A percentile compares a stretch with the other conserved stretches of the same genome.
These are phyloP conservation scores for Termitomyces sp. DNA, from an alignment of 768 basidiomycete species.

Conservation along the genomic window DNA sequence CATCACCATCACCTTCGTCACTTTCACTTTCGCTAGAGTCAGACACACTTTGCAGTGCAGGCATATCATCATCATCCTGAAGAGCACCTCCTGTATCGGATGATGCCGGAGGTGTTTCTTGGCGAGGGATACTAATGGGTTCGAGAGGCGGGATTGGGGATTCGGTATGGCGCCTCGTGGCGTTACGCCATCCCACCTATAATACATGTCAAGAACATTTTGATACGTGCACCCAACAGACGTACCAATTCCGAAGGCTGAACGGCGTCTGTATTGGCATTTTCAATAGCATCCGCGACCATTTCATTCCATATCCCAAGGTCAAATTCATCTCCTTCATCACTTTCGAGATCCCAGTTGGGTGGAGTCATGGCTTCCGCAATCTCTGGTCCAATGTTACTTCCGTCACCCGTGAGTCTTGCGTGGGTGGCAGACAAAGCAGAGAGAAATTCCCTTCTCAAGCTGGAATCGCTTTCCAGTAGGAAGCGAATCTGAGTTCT, in stretches of 20 bases:
- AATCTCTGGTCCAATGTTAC: not conserved
- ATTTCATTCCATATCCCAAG: constrained; percentile 14
- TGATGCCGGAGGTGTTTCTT: constrained; percentile 3
- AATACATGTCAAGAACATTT: not conserved
- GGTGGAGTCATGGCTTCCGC: constrained; percentile 4
- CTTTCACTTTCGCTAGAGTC: constrained; percentile 27
- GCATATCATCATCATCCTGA: constrained; percentile 28
- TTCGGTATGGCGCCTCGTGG: constrained; percentile 6
- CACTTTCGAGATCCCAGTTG: constrained; percentile 11
- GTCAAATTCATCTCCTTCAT: not conserved
- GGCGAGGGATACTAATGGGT: constrained; percentile 1
- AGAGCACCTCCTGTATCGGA: not conserved
- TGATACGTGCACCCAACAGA: not conserved
- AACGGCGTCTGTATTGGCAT: constrained; percentile 20
- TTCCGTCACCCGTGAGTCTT: not conserved
- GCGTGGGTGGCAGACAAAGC: constrained; percentile 9
- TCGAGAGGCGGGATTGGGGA: constrained; percentile 6
- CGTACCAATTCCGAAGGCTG: constrained; percentile 27
- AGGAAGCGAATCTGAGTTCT: not conserved
- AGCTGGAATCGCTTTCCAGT: not conserved
- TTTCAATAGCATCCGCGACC: constrained; percentile 6
- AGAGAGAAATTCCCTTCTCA: constrained; percentile 13
- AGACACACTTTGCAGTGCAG: constrained; percentile 27
- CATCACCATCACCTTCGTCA: constrained; percentile 13
- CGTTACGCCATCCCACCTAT: constrained; percentile 19